phyloP scores from a whole-genome alignment of 192 early-diverging fungal species.

The Chytriomyces hyalinus region DNA sequence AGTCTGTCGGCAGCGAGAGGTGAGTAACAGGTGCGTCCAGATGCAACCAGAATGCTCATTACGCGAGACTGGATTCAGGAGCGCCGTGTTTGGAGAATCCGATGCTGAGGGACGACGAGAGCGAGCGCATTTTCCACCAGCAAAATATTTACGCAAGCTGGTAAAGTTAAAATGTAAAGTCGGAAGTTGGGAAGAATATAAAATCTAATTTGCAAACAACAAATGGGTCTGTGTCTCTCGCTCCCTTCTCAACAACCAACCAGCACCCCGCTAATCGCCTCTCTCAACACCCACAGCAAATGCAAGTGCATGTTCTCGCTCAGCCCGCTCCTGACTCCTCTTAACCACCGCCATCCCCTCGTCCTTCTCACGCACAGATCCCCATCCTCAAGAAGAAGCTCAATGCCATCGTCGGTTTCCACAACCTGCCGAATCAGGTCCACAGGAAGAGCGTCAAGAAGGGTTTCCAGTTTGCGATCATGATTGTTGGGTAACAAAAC shows the following conservation, averaged over 20 bases:
- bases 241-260: too few relatives aligned
- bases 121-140: too few relatives aligned
- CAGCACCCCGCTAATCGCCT: too few relatives aligned
- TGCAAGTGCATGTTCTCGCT: too few relatives aligned
- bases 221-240: too few relatives aligned
- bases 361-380: constrained; percentile 30
- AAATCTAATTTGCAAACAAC: too few relatives aligned
- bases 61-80: constrained; percentile 7
- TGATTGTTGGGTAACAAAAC: constrained; percentile 50
- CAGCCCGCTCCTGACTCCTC: too few relatives aligned
- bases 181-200: too few relatives aligned
- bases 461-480: constrained; percentile 84
- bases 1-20: constrained; percentile 2
- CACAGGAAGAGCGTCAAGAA: constrained; percentile 96
- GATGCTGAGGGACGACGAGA: background rate
- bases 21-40: background rate
- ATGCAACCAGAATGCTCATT: background rate
- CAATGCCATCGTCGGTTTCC: constrained; percentile 61
- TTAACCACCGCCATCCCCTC: background rate
- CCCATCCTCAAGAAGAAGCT: constrained; percentile 64
- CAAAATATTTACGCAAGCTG: too few relatives aligned
- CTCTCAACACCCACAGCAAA: too few relatives aligned
- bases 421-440: constrained; percentile 64
- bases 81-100: constrained; percentile 25
- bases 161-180: too few relatives aligned